Base-by-base conservation (phyloP, 768 basidiomycete species). In the Trametes gibbosa region DNA sequence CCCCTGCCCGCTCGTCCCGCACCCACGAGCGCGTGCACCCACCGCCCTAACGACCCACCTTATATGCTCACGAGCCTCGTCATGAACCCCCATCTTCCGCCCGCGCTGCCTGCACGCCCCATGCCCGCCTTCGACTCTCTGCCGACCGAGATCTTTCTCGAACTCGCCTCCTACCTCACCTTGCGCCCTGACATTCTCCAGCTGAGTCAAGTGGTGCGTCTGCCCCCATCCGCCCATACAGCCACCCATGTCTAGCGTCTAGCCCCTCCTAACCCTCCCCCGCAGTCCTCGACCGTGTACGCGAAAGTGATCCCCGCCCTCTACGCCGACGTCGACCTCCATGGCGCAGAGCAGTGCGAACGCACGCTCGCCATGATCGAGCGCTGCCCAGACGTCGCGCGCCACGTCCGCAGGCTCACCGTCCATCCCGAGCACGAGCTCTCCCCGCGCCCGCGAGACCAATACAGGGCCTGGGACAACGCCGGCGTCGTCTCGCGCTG, bases 81-180 rank as follows among this genome's bases (percentile, higher is more conserved):
- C 32, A 50, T 58, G 58, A 24, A 49, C 37, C 46, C 43, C 5
- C 56, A 45, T 25, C 41, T 37, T 19, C 5, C 56, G 21, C 17
- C 25, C 21, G 27, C 17, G 42, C 13, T 19, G 16, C 17, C 51
- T 39, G 49, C 55, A 21, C 50, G n/a, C 39, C 16, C 25, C 24
- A 39, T 29, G 53, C 39, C 58, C 6, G 17, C 61, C 4, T 53
- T 66, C 37, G 62, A 63, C 56, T 47, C 63, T 5, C 57, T 77
- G 14, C 89, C 88, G 0, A 77, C 76, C 32, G 89, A 91, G 69
- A 68, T 90, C 45, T 75, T 90, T 42, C 79, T 89, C 43, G 87
- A 90, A 68, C 80, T 90, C 50, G 82, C 86, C 0, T 69, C 70
- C 24, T 77, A 79, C 66, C 70, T 90, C 42, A 74, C 81, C 37